phyloP scores from a whole-genome alignment of 345 rosid genomes.

The Eutrema japonicum region DNA sequence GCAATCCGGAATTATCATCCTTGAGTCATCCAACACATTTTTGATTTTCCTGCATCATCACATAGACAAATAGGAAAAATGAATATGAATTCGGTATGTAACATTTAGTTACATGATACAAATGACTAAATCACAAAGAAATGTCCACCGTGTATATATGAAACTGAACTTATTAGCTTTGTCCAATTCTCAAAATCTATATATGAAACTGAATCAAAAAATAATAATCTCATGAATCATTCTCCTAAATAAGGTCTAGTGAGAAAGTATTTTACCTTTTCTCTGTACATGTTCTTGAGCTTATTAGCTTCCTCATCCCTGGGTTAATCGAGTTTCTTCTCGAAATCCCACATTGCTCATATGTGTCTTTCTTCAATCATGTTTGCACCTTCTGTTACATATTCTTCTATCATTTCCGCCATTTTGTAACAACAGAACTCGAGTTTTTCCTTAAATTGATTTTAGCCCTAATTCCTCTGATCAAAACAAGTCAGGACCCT shows the following conservation, averaged over 20 bases:
- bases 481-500: neutral
- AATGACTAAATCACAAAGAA: no score
- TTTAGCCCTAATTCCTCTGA: neutral
- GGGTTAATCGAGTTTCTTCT: constrained; percentile 91
- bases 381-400: constrained; percentile 56
- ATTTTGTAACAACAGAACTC: constrained; percentile 40
- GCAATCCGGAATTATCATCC: constrained; percentile 98
- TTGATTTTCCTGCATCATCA: constrained; percentile 63
- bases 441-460: neutral
- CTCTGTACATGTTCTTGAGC: constrained; percentile 51
- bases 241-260: neutral
- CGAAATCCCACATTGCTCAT: constrained; percentile 92
- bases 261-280: constrained; percentile 59
- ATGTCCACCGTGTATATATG: no score
- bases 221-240: neutral
- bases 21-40: constrained; percentile 83
- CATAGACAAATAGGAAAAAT: neutral
- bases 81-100: no score
- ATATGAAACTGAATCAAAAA: neutral
- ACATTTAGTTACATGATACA: no score
- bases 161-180: neutral
- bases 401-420: constrained; percentile 53
- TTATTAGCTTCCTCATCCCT: constrained; percentile 98
- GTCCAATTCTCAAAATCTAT: neutral
- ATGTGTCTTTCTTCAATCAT: constrained; percentile 52